phyloP scores from a whole-genome alignment of 495 filamentous ascomycete species.

The Cairneyella variabilis region DNA sequence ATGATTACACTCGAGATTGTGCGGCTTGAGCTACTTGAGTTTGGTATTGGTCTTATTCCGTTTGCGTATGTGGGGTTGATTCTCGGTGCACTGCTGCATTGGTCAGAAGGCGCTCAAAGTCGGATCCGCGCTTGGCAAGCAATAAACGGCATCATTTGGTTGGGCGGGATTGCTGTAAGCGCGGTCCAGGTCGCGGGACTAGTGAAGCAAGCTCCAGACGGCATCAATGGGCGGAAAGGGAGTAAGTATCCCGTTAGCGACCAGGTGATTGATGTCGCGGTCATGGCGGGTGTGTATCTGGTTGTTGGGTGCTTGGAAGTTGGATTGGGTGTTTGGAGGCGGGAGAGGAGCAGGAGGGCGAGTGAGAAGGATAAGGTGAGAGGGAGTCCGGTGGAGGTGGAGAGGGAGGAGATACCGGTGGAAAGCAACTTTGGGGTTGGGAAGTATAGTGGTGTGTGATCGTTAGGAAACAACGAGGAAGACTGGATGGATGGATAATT shows the following conservation, averaged over 20 bases:
- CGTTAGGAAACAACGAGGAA: background rate
- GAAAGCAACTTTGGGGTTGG: background rate
- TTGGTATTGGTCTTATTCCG: conserved; percentile 31
- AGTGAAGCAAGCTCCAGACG: conserved; percentile 13
- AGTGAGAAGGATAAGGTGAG: background rate
- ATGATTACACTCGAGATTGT: conserved; percentile 34
- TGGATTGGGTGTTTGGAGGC: conserved; percentile 20
- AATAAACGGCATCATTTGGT: conserved; percentile 27
- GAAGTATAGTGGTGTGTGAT: background rate
- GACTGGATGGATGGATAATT: background rate
- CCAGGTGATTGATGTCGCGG: conserved; percentile 31
- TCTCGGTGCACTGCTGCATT: conserved; percentile 20
- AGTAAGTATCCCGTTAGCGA: conserved; percentile 32
- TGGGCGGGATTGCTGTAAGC: conserved; percentile 26
- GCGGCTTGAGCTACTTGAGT: conserved; percentile 26
- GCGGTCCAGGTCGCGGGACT: conserved; percentile 30
- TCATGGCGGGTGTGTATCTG: conserved; percentile 33
- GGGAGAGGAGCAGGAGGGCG: background rate
- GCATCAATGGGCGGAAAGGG: conserved; percentile 29
- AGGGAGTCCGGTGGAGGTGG: background rate
- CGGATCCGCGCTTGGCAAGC: conserved; percentile 22
- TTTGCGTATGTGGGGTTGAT: conserved; percentile 29
- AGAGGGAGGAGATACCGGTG: too few species aligned
- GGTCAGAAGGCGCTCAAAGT: conserved; percentile 17
- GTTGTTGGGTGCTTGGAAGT: conserved; percentile 27